phyloP scores from a whole-genome alignment of 208 protist genomes.

The Acanthamoeba culbertsoni region DNA sequence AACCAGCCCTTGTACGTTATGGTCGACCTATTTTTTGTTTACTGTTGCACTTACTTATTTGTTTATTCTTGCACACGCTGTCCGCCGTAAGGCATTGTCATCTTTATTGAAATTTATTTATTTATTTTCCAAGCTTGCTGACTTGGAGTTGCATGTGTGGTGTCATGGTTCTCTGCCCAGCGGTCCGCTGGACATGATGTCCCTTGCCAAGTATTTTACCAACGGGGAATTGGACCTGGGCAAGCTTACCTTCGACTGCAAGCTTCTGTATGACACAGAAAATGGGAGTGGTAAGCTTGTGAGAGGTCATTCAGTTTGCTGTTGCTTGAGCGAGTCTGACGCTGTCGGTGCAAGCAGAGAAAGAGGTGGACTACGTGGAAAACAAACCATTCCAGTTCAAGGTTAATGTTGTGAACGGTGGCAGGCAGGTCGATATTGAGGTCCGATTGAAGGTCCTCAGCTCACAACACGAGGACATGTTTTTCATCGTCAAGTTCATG shows the following conservation, averaged over 20 bases:
- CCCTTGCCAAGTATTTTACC: not conserved
- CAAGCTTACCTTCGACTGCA: constrained; percentile 48
- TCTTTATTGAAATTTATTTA: too few species aligned
- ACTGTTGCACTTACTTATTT: too few species aligned
- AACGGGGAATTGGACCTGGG: constrained; percentile 44
- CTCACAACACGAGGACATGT: constrained; percentile 47
- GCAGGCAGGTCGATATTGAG: constrained; percentile 15
- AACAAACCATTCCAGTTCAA: constrained; percentile 61
- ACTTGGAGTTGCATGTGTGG: not conserved
- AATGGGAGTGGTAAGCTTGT: not conserved
- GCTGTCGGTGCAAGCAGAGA: not conserved
- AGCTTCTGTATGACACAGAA: constrained; percentile 49
- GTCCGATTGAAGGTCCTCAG: constrained; percentile 42
- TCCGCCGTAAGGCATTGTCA: too few species aligned
- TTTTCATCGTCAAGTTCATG: constrained; percentile 51
- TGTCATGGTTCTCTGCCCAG: not conserved
- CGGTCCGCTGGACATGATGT: not conserved
- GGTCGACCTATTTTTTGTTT: too few species aligned
- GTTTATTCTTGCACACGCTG: too few species aligned
- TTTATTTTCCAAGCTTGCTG: not conserved
- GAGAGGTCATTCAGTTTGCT: not conserved
- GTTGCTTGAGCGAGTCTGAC: not conserved
- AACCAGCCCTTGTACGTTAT: constrained; percentile 9
- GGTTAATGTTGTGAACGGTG: constrained; percentile 17
- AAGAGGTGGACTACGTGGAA: constrained; percentile 46